A percentile compares a stretch with the other conserved stretches of the same genome.
Conservation (phyloP, 2,329 filamentous ascomycete genomes). For the Ophiocordyceps robertsii region DNA sequence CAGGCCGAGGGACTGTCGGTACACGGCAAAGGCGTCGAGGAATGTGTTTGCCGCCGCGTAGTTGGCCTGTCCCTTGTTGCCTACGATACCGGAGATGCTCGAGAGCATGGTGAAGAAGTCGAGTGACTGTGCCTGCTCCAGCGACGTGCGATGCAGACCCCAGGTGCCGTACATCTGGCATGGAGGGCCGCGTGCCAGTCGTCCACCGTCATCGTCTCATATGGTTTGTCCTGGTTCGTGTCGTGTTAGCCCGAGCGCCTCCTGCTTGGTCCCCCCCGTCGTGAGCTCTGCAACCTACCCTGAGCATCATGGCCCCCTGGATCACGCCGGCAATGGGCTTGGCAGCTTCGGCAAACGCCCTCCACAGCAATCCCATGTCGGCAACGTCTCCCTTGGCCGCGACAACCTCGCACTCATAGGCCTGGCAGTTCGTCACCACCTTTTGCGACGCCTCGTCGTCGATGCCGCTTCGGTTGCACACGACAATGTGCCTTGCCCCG, state of each 20-base stretch:
- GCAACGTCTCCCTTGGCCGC: not conserved
- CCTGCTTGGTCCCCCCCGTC: too few relatives aligned
- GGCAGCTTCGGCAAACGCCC: not conserved
- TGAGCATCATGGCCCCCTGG: not conserved
- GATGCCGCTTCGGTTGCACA: not conserved
- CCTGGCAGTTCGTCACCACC: not conserved
- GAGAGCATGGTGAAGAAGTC: conserved; percentile 25
- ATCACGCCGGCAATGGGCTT: not conserved
- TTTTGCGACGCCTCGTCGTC: not conserved
- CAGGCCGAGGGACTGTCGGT: conserved; percentile 11
- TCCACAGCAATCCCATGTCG: not conserved
- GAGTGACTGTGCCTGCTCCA: conserved; percentile 4
- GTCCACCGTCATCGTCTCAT: conserved; percentile 10
- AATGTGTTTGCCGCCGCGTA: conserved; percentile 28
- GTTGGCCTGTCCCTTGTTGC: conserved; percentile 23
- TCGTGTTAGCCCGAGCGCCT: not conserved
- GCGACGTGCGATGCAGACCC: conserved; percentile 17
- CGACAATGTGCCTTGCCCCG: conserved; percentile 14
- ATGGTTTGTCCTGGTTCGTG: conserved; percentile 2
- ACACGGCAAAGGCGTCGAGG: conserved; percentile 21
- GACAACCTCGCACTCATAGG: not conserved
- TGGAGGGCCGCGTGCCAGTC: conserved; percentile 13
- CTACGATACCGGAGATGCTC: conserved; percentile 21
- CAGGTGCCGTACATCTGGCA: conserved; percentile 19
- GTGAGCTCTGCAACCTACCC: not conserved